These are phyloP conservation scores for Leccinum ochraceum DNA, from an alignment of 768 basidiomycete genomes.

Conservation along the genomic window DNA sequence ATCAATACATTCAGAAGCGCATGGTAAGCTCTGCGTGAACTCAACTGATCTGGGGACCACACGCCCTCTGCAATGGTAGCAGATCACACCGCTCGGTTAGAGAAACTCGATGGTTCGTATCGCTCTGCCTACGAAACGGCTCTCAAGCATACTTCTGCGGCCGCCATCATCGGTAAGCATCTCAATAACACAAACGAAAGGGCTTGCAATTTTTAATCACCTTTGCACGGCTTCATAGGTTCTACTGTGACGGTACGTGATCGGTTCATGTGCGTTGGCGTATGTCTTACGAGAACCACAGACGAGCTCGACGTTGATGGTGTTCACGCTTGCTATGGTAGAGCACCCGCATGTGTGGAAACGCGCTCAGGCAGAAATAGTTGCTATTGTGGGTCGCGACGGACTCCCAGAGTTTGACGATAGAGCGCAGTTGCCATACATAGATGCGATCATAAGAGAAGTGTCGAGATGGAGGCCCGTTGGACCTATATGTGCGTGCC, in stretches of 20 bases:
- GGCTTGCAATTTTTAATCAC: too few relatives aligned
- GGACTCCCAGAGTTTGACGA: constrained; percentile 5
- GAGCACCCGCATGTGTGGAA: background rate
- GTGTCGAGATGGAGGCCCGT: background rate
- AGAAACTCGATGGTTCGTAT: constrained; percentile 2
- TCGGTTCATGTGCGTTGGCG: background rate
- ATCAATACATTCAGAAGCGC: constrained; percentile 1
- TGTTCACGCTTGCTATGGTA: constrained; percentile 1
- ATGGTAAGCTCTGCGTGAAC: background rate
- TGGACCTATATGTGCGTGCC: background rate
- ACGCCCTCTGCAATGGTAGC: constrained; percentile 8
- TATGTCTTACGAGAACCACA: background rate
- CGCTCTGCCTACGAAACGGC: background rate
- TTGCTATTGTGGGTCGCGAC: background rate
- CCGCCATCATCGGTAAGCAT: constrained; percentile 11
- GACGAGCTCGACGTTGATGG: background rate
- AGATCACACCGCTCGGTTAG: constrained; percentile 11
- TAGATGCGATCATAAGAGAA: background rate
- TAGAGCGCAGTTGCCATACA: background rate
- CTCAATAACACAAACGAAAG: background rate
- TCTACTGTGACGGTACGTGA: background rate
- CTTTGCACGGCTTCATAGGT: background rate
- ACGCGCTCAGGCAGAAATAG: constrained; percentile 2
- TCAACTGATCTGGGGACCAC: background rate
- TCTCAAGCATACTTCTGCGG: constrained; percentile 6